phyloP scores from a whole-genome alignment of 1,284 basidiomycete species.

The Ganoderma resinaceum region DNA sequence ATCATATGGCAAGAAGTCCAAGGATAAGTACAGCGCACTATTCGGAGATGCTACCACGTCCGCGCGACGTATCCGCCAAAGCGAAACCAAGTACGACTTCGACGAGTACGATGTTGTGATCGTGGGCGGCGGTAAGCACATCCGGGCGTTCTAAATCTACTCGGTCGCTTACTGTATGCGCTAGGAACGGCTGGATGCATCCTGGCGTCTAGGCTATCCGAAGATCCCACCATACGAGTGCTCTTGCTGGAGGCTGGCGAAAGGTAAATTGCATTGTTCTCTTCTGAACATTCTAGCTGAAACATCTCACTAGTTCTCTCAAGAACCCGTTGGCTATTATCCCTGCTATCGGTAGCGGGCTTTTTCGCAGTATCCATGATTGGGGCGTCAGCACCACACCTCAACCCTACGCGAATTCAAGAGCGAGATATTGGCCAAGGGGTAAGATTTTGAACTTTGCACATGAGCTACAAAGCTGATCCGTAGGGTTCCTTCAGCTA shows the following conservation, averaged over 20 bases:
- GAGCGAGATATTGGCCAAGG: conserved; percentile 64
- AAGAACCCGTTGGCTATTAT: background rate
- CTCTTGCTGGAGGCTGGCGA: background rate
- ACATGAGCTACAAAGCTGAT: background rate
- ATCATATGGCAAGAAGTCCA: background rate
- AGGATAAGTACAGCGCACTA: background rate
- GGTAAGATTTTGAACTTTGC: conserved; percentile 44
- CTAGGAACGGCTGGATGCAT: background rate
- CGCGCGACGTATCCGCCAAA: background rate
- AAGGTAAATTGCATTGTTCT: background rate
- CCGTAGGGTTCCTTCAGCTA: background rate
- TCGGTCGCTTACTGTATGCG: background rate
- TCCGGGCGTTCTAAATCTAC: background rate
- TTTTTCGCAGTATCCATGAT: conserved; percentile 41
- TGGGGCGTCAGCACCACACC: conserved; percentile 62
- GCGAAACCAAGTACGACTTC: background rate
- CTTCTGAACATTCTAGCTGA: background rate
- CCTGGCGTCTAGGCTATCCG: background rate
- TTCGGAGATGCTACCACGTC: background rate
- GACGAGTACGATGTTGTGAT: background rate
- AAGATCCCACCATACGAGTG: background rate
- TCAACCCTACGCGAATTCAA: conserved; percentile 54
- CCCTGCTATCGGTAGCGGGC: background rate
- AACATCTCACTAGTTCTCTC: background rate
- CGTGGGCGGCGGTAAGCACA: background rate